Evolutionary conservation across 495 filamentous ascomycete genomes (phyloP).

Genomic region (Pseudevernia furfuracea): DNA sequence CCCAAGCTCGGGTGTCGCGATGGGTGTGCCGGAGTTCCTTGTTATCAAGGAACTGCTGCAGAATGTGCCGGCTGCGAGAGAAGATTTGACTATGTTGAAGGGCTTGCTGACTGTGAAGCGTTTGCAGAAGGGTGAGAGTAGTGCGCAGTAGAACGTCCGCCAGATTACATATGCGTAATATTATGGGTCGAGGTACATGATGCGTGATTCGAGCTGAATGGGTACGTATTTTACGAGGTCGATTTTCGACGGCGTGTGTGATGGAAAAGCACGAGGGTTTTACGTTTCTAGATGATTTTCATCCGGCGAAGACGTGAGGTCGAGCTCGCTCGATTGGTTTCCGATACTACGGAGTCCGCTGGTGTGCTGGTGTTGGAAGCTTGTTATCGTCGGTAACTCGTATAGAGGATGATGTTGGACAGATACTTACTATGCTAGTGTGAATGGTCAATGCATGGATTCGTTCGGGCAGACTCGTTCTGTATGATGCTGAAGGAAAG

Average conservation of each 20-base stretch:
- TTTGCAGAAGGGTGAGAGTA: conserved; percentile 17
- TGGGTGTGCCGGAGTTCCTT: conserved; percentile 54
- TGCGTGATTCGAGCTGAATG: not conserved
- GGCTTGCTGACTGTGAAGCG: conserved; percentile 22
- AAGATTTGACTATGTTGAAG: conserved; percentile 22
- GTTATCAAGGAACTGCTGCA: conserved; percentile 44
- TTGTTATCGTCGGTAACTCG: not conserved
- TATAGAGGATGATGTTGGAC: conserved; percentile 5
- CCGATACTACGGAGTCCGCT: not conserved
- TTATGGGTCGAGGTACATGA: not conserved
- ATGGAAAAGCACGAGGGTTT: not conserved
- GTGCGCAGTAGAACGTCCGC: not conserved
- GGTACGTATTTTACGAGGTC: not conserved
- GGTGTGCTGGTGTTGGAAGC: not conserved
- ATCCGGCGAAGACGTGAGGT: not conserved
- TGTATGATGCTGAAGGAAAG: not conserved
- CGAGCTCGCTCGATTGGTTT: not conserved
- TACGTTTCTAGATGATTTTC: not conserved
- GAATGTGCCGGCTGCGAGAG: conserved; percentile 22
- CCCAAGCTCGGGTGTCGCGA: conserved; percentile 50
- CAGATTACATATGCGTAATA: not conserved
- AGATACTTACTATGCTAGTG: not conserved
- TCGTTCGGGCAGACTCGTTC: not conserved
- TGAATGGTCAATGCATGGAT: not conserved
- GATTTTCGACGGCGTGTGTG: not conserved